Conservation (phyloP, 371 early-diverging fungal species). For the Apophysomyces elegans region DNA sequence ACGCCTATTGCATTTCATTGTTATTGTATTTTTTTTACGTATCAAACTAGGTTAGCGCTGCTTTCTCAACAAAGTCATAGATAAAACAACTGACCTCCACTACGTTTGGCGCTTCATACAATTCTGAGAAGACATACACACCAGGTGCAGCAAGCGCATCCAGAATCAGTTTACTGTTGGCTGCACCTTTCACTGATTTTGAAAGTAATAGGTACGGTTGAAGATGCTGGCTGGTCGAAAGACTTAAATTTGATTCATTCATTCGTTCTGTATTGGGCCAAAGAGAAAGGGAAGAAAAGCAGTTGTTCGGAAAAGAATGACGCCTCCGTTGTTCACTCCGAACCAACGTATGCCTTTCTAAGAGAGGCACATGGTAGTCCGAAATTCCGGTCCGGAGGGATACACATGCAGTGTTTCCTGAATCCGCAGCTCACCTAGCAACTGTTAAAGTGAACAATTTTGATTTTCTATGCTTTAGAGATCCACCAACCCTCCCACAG, state of each 20-base stretch:
- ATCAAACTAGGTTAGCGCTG: too few relatives aligned
- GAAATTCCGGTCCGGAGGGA: too few relatives aligned
- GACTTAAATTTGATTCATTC: constrained; percentile 9
- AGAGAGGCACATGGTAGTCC: too few relatives aligned
- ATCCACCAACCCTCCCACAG: too few relatives aligned
- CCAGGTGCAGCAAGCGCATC: constrained; percentile 79
- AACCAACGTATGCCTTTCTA: too few relatives aligned
- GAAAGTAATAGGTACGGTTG: constrained; percentile 77
- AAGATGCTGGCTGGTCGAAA: constrained; percentile 45
- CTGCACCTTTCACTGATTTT: constrained; percentile 80
- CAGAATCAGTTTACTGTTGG: constrained; percentile 71
- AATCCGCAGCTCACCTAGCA: too few relatives aligned
- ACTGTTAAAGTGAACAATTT: too few relatives aligned
- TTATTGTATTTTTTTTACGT: too few relatives aligned
- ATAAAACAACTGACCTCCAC: constrained; percentile 54
- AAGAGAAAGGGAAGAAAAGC: neutral
- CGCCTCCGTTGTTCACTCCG: too few relatives aligned
- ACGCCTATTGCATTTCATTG: constrained; percentile 51
- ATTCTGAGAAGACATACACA: constrained; percentile 81
- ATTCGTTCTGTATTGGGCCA: neutral
- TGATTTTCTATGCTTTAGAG: too few relatives aligned
- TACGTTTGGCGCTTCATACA: constrained; percentile 74
- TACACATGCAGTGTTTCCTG: too few relatives aligned
- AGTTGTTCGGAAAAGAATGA: neutral
- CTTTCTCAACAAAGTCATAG: too few relatives aligned